These are phyloP conservation scores for Cordia subcordata DNA, from an alignment of 257 asterid species.

Conservation along the genomic window DNA sequence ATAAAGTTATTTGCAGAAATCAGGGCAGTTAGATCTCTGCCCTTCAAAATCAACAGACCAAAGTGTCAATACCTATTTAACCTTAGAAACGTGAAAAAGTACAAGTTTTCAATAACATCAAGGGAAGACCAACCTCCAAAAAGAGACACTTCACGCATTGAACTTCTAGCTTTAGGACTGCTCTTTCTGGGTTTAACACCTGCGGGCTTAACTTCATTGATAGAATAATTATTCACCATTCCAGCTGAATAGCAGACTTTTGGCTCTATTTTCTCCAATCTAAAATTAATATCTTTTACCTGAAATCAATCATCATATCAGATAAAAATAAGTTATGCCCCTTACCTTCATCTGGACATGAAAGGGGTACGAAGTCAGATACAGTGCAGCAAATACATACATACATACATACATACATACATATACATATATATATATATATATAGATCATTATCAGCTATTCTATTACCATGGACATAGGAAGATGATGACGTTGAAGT, in stretches of 20 bases:
- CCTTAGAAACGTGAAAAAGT: constrained; percentile 1
- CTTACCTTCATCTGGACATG: background rate
- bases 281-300: constrained; percentile 83
- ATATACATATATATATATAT: background rate
- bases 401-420: background rate
- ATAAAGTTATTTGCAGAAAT: too few relatives aligned
- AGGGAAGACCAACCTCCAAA: constrained; percentile 78
- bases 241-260: constrained; percentile 76
- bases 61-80: background rate
- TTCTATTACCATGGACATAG: constrained; percentile 60
- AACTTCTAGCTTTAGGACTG: constrained; percentile 86
- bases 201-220: constrained; percentile 53
- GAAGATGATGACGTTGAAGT: constrained; percentile 80
- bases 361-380: background rate
- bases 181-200: constrained; percentile 57
- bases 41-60: too few relatives aligned
- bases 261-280: constrained; percentile 93
- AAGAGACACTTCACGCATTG: constrained; percentile 79
- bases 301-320: constrained; percentile 40
- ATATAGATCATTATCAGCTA: background rate
- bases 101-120: background rate
- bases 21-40: too few relatives aligned
- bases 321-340: background rate
- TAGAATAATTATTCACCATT: constrained; percentile 42
- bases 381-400: too few relatives aligned